Conservation (phyloP, 75 land plant species). For the Selaginella tamariscina region DNA sequence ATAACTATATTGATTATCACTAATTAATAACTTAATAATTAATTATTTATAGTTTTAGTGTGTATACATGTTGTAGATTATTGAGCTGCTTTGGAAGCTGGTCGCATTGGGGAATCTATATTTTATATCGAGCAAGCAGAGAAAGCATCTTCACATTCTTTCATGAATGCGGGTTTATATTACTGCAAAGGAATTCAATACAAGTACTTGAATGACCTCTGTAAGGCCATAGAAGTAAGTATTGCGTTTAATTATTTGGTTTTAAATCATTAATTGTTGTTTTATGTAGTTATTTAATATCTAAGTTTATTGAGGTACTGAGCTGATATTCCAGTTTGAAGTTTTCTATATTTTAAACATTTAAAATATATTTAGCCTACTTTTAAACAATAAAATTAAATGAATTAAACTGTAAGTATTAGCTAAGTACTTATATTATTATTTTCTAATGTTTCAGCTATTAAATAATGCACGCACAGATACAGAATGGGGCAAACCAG, state of each 20-base stretch:
- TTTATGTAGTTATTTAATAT: too few relatives aligned
- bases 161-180: conserved; percentile 17
- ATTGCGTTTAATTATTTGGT: background rate
- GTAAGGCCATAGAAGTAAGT: conserved; percentile 12
- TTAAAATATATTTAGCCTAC: too few relatives aligned
- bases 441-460: conserved; percentile 14
- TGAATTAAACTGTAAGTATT: too few relatives aligned
- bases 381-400: too few relatives aligned
- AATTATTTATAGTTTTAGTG: background rate
- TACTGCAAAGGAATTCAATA: conserved; percentile 25
- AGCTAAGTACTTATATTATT: too few relatives aligned
- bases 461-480: conserved; percentile 22
- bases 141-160: conserved; percentile 13
- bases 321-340: too few relatives aligned
- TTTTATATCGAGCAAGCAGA: conserved; percentile 19
- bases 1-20: too few relatives aligned
- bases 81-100: conserved; percentile 16
- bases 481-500: conserved; percentile 21
- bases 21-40: background rate
- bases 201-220: conserved; percentile 17
- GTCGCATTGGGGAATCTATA: conserved; percentile 19
- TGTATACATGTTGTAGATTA: conserved; percentile 9
- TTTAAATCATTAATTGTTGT: too few relatives aligned
- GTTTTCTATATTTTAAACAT: too few relatives aligned
- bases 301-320: too few relatives aligned